A percentile compares a stretch with the other conserved stretches of the same genome.
phyloP scores from a whole-genome alignment of 2,329 filamentous ascomycete species.

The Coleophoma crateriformis region DNA sequence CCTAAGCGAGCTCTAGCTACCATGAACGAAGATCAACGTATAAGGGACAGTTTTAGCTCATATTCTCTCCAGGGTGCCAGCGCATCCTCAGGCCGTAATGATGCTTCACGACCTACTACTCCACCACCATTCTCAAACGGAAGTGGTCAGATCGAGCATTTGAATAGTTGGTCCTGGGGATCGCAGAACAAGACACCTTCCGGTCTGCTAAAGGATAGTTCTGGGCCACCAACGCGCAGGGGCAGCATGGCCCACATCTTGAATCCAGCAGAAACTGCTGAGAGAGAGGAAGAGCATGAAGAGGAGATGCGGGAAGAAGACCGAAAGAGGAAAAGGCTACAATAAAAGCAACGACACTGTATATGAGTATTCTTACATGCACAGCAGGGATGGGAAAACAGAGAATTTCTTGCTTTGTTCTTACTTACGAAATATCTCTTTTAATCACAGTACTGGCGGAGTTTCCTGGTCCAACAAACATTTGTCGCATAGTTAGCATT shows the following conservation, averaged over 20 bases:
- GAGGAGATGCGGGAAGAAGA: constrained; percentile 54
- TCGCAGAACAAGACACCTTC: constrained; percentile 21
- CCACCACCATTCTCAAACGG: constrained; percentile 23
- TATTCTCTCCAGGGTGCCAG: constrained; percentile 46
- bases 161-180: constrained; percentile 27
- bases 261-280: constrained; percentile 63
- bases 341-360: constrained; percentile 24
- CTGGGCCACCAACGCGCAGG: constrained; percentile 57
- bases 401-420: too few relatives aligned
- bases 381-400: too few relatives aligned
- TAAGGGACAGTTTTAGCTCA: constrained; percentile 55
- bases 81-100: constrained; percentile 19
- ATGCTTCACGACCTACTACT: constrained; percentile 25
- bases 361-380: too few relatives aligned
- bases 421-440: too few relatives aligned
- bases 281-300: constrained; percentile 59
- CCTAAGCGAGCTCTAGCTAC: constrained; percentile 45
- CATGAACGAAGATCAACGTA: constrained; percentile 49
- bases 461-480: too few relatives aligned
- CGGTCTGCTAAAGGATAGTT: constrained; percentile 33
- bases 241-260: constrained; percentile 70
- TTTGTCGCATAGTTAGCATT: too few relatives aligned
- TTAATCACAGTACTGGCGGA: too few relatives aligned
- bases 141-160: constrained; percentile 18
- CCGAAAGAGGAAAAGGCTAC: constrained; percentile 56